Base-by-base conservation (phyloP, 1,284 basidiomycete species). In the Phellopilus nigrolimitatus region DNA sequence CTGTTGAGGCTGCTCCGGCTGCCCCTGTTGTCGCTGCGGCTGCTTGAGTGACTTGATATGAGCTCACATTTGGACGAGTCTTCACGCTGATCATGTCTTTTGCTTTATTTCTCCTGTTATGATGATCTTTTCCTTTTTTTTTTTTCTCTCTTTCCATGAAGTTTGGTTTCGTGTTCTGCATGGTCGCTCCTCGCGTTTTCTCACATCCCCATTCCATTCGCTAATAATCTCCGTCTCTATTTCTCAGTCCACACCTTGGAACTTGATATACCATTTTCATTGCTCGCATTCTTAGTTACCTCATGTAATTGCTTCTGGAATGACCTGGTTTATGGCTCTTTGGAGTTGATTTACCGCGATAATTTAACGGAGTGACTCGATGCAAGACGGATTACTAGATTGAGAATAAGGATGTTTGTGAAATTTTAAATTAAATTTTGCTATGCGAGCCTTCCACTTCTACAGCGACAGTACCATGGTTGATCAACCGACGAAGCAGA, bases 401-500 rank as follows among this genome's bases (percentile, higher is more conserved):
- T n/a, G n/a, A n/a, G n/a, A n/a, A n/a, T 33, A 37, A 31, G 19
- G 42, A 31, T 15, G 15, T 45, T 9, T 34, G 6, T 39, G 19
- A 38, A 46, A 24, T 5, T 21, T 15, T 24, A 25, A 45, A 10
- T 46, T 13, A 31, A 17, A 46, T 31, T 46, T 21, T 22, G 30
- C 12, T n/a, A n/a, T n/a, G 28, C 40, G 13, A 12, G 27, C 33
- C 44, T 17, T 46, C n/a, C 4, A 10, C 8, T 33, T 30, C 47
- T 19, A 15, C 13, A 9, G 13, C 30, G 22, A 17, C 33, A 19
- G 15, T 38, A 49, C 44, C 24, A 81, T 83, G 82, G 37, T 76
- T 25, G 74, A 75, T 27, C 69, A 76, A 62, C 79, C 82, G 8
- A 81, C 84, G 15, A 89, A 88, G 61, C 84, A 89, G 66, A 90